Evolutionary conservation across 1,284 basidiomycete species (phyloP).

Genomic region (Calocybe gambosa): DNA sequence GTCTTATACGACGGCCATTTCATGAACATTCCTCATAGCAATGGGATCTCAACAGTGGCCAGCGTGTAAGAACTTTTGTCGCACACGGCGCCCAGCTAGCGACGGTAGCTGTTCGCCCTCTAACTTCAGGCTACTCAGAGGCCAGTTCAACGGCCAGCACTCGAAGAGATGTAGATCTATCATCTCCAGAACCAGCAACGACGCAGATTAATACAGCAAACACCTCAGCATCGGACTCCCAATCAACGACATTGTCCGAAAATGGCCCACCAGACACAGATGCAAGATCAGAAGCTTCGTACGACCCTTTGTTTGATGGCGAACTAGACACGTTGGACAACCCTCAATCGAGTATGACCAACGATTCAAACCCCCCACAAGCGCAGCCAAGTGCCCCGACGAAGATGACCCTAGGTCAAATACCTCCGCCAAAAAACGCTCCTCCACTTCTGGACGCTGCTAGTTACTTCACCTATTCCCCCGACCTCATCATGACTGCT

Average conservation of each 20-base stretch:
- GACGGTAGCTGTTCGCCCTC: conserved; percentile 74
- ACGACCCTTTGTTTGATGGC: conserved; percentile 77
- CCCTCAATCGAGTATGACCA: conserved; percentile 18
- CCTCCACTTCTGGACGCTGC: conserved; percentile 63
- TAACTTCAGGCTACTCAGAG: conserved; percentile 33
- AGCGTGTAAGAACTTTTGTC: conserved; percentile 71
- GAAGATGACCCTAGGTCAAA: conserved; percentile 22
- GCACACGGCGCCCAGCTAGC: conserved; percentile 87
- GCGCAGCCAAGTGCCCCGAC: conserved; percentile 19
- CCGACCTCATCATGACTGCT: conserved; percentile 84
- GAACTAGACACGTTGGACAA: conserved; percentile 39
- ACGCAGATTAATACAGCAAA: conserved; percentile 3
- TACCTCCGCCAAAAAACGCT: conserved; percentile 60
- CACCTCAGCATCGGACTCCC: not conserved
- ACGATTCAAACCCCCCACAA: conserved; percentile 17
- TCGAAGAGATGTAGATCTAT: conserved; percentile 1
- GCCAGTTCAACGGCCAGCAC: conserved; percentile 23
- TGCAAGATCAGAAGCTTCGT: conserved; percentile 69
- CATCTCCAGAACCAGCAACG: conserved; percentile 4
- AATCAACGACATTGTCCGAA: conserved; percentile 13
- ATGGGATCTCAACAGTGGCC: conserved; percentile 97
- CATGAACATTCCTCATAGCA: conserved; percentile 46
- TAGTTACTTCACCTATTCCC: conserved; percentile 63
- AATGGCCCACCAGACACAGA: conserved; percentile 37
- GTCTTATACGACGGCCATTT: not conserved